These are phyloP conservation scores for Emydomyces testavorans DNA, from an alignment of 2,329 filamentous ascomycete species.

Conservation along the genomic window DNA sequence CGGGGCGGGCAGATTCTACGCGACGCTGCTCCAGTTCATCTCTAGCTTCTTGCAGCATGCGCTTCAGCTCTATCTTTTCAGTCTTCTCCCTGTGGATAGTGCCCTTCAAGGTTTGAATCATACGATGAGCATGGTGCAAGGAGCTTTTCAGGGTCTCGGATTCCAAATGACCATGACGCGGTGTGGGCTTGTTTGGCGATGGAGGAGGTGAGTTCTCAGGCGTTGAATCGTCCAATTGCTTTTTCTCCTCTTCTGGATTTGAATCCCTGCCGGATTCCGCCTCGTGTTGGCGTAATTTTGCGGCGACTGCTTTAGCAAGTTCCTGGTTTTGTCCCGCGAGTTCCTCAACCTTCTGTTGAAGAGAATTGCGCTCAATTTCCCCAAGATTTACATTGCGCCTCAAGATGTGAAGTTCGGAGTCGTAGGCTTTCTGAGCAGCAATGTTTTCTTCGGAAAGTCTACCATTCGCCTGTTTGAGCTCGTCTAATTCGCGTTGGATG, in stretches of 20 bases:
- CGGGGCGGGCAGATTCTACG: slow-evolving; percentile 35
- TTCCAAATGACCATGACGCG: slow-evolving; percentile 82
- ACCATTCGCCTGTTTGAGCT: slow-evolving; percentile 67
- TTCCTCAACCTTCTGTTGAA: slow-evolving; percentile 81
- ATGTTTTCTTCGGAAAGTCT: slow-evolving; percentile 73
- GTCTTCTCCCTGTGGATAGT: slow-evolving; percentile 97
- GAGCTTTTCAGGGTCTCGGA: slow-evolving; percentile 92
- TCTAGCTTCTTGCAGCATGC: slow-evolving; percentile 86
- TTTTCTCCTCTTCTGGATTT: slow-evolving; percentile 53
- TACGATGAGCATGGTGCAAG: slow-evolving; percentile 83
- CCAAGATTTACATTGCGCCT: slow-evolving; percentile 67
- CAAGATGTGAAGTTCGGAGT: slow-evolving; percentile 73
- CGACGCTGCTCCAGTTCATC: slow-evolving; percentile 70
- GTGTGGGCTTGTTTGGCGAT: slow-evolving; percentile 83
- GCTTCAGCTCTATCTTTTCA: slow-evolving; percentile 89
- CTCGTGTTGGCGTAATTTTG: slow-evolving; percentile 57
- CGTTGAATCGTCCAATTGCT: slow-evolving; percentile 56
- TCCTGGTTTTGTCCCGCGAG: slow-evolving; percentile 82
- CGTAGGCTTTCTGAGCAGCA: slow-evolving; percentile 65
- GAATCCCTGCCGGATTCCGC: slow-evolving; percentile 48
- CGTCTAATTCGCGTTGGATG: slow-evolving; percentile 78
- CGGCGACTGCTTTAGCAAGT: slow-evolving; percentile 70
- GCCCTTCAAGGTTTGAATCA: slow-evolving; percentile 89
- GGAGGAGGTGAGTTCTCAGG: slow-evolving; percentile 83
- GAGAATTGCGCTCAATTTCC: slow-evolving; percentile 63